Evolutionary conservation across 371 early-diverging fungal genomes (phyloP), one percentile per base, ranked within the genome.

Genomic region (Capillidium rhysosporum): DNA sequence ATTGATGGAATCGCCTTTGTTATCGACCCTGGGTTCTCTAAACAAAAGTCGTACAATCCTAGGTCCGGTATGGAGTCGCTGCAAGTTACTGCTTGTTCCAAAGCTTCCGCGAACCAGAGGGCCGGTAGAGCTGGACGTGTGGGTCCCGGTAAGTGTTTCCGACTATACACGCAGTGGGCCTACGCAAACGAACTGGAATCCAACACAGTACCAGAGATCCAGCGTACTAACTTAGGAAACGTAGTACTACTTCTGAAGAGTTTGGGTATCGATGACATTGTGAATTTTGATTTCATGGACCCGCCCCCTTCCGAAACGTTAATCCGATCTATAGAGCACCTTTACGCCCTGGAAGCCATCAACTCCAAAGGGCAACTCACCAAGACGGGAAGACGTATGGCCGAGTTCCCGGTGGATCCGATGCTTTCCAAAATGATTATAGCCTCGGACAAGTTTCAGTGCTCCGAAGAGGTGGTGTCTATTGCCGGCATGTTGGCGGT

Each of bases 1-100:
- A 98, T 99, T 55, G 91, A 92, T 57, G 92, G 95, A 34, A 87
- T 99, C 49, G 87, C 84, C 21, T 98, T 97, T 69, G 98, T 99
- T 39, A 80, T 99, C 34, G 99, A 98, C 61, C 89, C 91, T 39
- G 98, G 98, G 0, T 80, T 96, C 55, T 77, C 93, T 7, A 99
- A 99, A 63, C 83, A 92, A 59, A 95, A 92, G 68, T 92, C 89
- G 23, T 91, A 87, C 66, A 92, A 94, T 65, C 92, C 96, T 38
- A 80, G 91, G 31, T 79, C 92, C 46, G 85, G 90, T 34, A 82
- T 92, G 25, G 97, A 97, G 62, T 83, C 89, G 2, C 71, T 98
- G 26, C 67, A 84, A 40, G 81, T 92, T 0, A 78, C 82, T 49
- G 90, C 90, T 26, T 87, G 97, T 34, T 89, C 92, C 45, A 87